phyloP scores from a whole-genome alignment of 2,329 filamentous ascomycete species.

The Ophiostoma montium region DNA sequence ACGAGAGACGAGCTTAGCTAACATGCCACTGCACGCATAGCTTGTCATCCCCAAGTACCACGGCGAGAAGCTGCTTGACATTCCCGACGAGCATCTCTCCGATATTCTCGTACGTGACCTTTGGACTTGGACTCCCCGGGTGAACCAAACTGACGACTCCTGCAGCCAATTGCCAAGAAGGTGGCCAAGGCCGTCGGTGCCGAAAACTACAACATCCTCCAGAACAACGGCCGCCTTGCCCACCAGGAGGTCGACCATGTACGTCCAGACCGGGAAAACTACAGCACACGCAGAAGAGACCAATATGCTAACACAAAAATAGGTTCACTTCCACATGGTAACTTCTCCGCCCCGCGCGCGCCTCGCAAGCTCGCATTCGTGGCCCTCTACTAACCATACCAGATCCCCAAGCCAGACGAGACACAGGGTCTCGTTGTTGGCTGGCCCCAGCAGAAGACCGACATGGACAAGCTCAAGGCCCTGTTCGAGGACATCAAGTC shows the following conservation, averaged over 20 bases:
- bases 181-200: constrained; percentile 65
- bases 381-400: background rate
- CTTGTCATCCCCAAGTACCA: constrained; percentile 95
- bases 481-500: constrained; percentile 73
- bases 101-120: constrained; percentile 70
- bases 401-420: constrained; percentile 90
- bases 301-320: constrained; percentile 6
- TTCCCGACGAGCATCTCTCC: constrained; percentile 72
- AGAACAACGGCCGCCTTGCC: constrained; percentile 87
- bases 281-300: background rate
- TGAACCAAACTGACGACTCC: background rate
- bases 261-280: constrained; percentile 21
- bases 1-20: background rate
- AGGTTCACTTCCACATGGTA: constrained; percentile 93
- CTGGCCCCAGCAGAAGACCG: constrained; percentile 63
- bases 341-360: background rate
- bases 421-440: constrained; percentile 55
- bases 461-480: constrained; percentile 74
- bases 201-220: constrained; percentile 78
- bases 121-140: too few relatives aligned
- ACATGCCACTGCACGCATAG: constrained; percentile 28
- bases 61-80: constrained; percentile 79
- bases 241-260: constrained; percentile 92
- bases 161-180: constrained; percentile 68
- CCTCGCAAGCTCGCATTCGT: background rate